phyloP scores from a whole-genome alignment of 495 filamentous ascomycete genomes.

The Xanthoparmelia taractica region DNA sequence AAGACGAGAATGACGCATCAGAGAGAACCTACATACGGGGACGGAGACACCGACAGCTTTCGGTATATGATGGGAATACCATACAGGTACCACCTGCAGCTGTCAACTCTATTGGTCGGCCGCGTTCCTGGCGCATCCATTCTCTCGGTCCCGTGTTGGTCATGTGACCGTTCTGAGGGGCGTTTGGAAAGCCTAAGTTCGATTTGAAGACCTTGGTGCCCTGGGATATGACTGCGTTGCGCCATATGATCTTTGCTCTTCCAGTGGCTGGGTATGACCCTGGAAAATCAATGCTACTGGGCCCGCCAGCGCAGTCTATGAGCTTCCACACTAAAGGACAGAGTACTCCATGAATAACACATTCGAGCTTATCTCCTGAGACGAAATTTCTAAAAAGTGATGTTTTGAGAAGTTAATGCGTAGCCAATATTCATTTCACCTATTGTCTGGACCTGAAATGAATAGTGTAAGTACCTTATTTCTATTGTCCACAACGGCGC shows the following conservation, averaged over 20 bases:
- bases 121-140: constrained; percentile 6
- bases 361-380: not conserved
- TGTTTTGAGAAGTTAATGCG: not conserved
- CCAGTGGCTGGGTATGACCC: no score
- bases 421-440: not conserved
- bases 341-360: not conserved
- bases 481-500: constrained; percentile 3
- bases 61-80: not conserved
- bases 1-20: no score
- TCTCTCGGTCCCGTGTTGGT: constrained; percentile 19
- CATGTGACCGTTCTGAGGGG: constrained; percentile 19
- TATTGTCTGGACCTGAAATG: not conserved
- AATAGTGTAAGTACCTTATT: not conserved
- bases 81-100: constrained; percentile 6
- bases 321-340: not conserved
- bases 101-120: constrained; percentile 13
- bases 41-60: not conserved
- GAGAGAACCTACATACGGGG: no score
- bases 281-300: no score
- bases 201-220: not conserved
- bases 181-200: not conserved
- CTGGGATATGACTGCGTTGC: not conserved
- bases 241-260: not conserved
- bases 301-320: not conserved
- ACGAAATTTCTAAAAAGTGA: not conserved